Percentiles rank a stretch among this genome's conserved stretches.
phyloP scores from a whole-genome alignment of 352 stramenopile genomes.

The Globisporangium sylvaticum region DNA sequence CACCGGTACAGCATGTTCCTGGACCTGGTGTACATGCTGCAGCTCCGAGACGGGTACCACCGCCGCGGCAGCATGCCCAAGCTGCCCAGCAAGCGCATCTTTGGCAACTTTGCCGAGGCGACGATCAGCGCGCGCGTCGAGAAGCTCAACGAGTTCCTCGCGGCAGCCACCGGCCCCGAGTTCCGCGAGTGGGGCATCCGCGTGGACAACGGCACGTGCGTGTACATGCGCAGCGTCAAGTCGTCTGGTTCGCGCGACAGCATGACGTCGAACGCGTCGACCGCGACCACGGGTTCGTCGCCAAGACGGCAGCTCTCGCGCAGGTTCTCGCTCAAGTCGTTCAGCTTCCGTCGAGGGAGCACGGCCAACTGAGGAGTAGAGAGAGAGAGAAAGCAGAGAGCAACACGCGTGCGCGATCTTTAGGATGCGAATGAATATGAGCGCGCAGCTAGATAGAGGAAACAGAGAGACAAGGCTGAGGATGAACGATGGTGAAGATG shows the following conservation, averaged over 20 bases:
- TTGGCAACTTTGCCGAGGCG: constrained; percentile 33
- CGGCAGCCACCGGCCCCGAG: constrained; percentile 35
- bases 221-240: constrained; percentile 44
- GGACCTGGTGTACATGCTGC: constrained; percentile 33
- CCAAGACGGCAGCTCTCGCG: constrained; percentile 21
- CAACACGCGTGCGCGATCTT: neutral
- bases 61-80: constrained; percentile 26
- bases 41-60: constrained; percentile 36
- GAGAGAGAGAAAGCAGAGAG: neutral
- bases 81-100: constrained; percentile 43
- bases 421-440: neutral
- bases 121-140: constrained; percentile 40
- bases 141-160: constrained; percentile 45
- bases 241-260: constrained; percentile 10
- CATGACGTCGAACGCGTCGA: constrained; percentile 18
- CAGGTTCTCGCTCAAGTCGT: constrained; percentile 27
- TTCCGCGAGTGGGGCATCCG: constrained; percentile 49
- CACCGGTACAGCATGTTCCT: constrained; percentile 48
- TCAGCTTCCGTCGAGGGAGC: constrained; percentile 31
- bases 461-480: neutral
- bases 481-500: neutral
- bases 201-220: constrained; percentile 42
- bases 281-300: constrained; percentile 14
- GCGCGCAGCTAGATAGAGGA: neutral
- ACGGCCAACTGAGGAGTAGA: constrained; percentile 4